Evolutionary conservation across 2,329 filamentous ascomycete genomes (phyloP).

Genomic region (Paecilomyces niveus): DNA sequence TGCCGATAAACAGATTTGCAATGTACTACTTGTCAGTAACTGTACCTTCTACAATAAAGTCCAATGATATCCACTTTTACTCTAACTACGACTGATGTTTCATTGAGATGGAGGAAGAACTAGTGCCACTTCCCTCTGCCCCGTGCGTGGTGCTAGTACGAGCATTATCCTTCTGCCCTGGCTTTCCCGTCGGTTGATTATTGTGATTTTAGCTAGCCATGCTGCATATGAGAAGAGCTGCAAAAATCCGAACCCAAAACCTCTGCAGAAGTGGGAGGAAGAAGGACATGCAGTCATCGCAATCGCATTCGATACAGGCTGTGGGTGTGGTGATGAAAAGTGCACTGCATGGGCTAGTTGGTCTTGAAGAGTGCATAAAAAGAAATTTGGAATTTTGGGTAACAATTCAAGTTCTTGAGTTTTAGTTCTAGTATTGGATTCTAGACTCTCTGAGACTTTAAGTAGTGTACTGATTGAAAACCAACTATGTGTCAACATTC

Average conservation of each 20-base stretch:
- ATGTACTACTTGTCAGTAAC: too few species aligned
- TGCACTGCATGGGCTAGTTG: not conserved
- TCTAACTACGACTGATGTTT: not conserved
- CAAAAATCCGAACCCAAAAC: conserved; percentile 45
- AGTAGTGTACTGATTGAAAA: not conserved
- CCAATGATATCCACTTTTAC: too few species aligned
- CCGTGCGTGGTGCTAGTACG: not conserved
- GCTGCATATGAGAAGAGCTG: conserved; percentile 23
- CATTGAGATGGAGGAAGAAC: not conserved
- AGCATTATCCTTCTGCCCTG: conserved; percentile 35
- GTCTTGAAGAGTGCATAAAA: not conserved
- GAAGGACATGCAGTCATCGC: conserved; percentile 60
- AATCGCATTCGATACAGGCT: conserved; percentile 21
- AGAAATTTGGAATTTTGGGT: not conserved
- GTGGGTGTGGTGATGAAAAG: not conserved
- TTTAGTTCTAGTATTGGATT: too few species aligned
- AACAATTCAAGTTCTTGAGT: not conserved
- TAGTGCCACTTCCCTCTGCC: not conserved
- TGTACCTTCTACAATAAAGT: too few species aligned
- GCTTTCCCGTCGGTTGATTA: conserved; percentile 44
- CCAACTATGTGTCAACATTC: not conserved
- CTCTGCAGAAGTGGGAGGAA: conserved; percentile 62
- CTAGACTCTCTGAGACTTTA: not conserved
- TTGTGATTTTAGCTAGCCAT: conserved; percentile 33
- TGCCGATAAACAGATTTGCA: too few species aligned